phyloP scores from a whole-genome alignment of 805 yeast species.

The Cyberlindnera nakhonratchasimensis region DNA sequence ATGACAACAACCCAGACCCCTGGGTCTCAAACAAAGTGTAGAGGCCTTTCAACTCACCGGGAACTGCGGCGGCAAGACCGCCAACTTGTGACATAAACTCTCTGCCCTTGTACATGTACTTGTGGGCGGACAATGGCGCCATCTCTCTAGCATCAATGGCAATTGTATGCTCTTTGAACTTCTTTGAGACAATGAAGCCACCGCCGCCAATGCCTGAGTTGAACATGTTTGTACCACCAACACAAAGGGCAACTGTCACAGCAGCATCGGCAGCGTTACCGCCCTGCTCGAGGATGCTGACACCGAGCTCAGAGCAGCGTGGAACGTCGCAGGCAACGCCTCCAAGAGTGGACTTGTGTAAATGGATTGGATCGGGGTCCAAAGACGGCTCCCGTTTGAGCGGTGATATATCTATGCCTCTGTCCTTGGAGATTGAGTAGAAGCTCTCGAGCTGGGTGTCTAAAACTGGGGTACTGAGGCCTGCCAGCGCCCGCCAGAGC shows the following conservation, averaged over 20 bases:
- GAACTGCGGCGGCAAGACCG: conserved; percentile 85
- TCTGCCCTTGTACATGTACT: conserved; percentile 58
- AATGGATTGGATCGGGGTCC: conserved; percentile 31
- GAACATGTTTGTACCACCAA: conserved; percentile 79
- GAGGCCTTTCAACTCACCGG: conserved; percentile 90
- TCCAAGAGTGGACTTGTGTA: conserved; percentile 23
- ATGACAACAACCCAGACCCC: conserved; percentile 67
- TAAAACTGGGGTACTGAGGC: neutral
- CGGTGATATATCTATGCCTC: conserved; percentile 39
- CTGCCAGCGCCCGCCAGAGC: conserved; percentile 8
- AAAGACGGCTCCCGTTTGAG: conserved; percentile 35
- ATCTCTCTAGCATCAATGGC: conserved; percentile 84
- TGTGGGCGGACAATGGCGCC: conserved; percentile 65
- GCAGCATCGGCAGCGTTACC: conserved; percentile 96
- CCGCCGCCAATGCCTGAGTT: conserved; percentile 92
- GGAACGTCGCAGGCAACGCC: conserved; percentile 31
- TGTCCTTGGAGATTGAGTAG: conserved; percentile 12
- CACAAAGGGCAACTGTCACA: conserved; percentile 81
- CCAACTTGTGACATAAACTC: conserved; percentile 61
- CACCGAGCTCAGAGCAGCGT: conserved; percentile 36
- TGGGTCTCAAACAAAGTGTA: conserved; percentile 54
- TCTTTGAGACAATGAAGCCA: conserved; percentile 49
- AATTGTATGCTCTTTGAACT: conserved; percentile 46
- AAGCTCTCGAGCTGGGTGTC: neutral
- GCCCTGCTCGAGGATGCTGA: conserved; percentile 28